Evolutionary conservation across 345 rosid species (phyloP).

Genomic region (Angophora floribunda): DNA sequence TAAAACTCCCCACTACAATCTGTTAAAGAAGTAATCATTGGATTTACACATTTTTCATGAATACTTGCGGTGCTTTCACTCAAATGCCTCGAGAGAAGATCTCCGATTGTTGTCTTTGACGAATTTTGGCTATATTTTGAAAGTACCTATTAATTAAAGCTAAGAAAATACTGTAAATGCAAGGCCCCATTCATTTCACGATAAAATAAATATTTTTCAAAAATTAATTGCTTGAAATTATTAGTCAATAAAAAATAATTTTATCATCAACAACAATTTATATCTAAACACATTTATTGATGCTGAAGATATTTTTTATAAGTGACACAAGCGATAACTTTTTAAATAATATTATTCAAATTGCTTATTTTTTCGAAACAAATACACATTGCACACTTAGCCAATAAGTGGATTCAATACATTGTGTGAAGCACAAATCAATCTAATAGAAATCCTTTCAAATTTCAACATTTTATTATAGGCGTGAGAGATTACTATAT

Average conservation of each 20-base stretch:
- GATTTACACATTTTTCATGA: neutral
- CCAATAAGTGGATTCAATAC: too few species aligned
- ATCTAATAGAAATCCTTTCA: too few species aligned
- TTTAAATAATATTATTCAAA: too few species aligned
- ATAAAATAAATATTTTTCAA: neutral
- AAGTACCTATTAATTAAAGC: neutral
- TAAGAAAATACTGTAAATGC: neutral
- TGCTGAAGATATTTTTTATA: too few species aligned
- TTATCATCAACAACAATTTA: too few species aligned
- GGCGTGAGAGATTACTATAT: too few species aligned
- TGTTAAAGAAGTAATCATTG: neutral
- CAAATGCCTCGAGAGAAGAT: neutral
- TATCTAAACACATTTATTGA: too few species aligned
- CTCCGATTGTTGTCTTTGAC: neutral
- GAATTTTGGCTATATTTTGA: neutral
- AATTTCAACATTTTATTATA: too few species aligned
- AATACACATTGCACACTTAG: too few species aligned
- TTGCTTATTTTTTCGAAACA: too few species aligned
- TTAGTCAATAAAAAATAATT: too few species aligned
- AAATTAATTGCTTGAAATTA: neutral
- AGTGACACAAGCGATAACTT: accelerated
- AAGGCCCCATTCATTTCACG: neutral
- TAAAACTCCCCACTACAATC: neutral
- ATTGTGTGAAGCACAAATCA: too few species aligned
- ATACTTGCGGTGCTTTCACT: neutral